phyloP scores from a whole-genome alignment of 1,139 yeast genomes.

The Pichia sp. region DNA sequence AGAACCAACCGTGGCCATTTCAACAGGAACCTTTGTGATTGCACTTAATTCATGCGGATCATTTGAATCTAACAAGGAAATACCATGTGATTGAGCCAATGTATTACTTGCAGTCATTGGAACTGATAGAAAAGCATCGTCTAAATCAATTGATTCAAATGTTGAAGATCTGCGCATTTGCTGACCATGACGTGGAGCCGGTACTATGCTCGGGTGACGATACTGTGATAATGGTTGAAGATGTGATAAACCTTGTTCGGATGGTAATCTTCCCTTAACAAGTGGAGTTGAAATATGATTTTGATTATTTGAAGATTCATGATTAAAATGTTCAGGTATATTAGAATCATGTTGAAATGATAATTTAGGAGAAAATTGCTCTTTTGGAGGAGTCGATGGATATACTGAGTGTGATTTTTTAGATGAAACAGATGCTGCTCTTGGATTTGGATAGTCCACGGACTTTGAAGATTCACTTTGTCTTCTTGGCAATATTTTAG shows the following conservation, averaged over 20 bases:
- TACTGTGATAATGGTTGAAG: conserved; percentile 6
- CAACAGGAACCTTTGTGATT: conserved; percentile 13
- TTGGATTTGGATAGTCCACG: background rate
- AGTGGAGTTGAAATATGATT: background rate
- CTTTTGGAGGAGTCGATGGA: background rate
- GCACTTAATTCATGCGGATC: conserved; percentile 18
- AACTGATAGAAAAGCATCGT: conserved; percentile 4
- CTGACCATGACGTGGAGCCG: background rate
- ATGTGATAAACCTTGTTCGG: background rate
- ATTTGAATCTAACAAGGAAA: conserved; percentile 20
- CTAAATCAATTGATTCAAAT: background rate
- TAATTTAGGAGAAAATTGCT: background rate
- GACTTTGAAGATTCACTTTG: conserved; percentile 19
- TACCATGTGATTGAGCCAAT: conserved; percentile 20
- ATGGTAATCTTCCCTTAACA: conserved; percentile 6
- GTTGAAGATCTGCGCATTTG: background rate
- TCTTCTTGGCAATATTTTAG: conserved; percentile 24
- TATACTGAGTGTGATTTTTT: conserved; percentile 10
- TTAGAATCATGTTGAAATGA: too few species aligned
- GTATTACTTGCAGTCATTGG: conserved; percentile 15
- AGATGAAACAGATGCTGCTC: conserved; percentile 7
- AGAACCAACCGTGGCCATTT: conserved; percentile 22
- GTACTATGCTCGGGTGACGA: conserved; percentile 1
- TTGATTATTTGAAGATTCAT: background rate
- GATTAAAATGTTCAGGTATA: background rate